phyloP scores from a whole-genome alignment of 139 green algal genomes.

The Klebsormidium nitens region DNA sequence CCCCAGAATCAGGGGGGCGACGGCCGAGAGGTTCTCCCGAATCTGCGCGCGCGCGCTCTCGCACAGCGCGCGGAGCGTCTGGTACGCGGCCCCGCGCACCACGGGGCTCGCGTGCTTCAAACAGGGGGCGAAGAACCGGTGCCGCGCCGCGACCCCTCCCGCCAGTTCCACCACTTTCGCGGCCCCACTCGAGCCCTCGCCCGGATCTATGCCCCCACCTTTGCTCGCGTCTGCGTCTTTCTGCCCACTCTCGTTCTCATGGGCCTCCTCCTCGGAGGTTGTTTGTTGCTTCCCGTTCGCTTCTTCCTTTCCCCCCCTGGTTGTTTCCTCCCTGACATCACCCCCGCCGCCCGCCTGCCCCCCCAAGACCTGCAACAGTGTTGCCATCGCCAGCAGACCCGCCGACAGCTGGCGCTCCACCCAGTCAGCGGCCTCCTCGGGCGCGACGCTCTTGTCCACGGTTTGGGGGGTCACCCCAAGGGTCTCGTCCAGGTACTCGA shows the following conservation, averaged over 20 bases:
- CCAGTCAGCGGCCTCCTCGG: constrained; percentile 62
- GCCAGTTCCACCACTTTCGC: no score
- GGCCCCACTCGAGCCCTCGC: no score
- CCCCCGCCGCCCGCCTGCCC: background rate
- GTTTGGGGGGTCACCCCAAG: background rate
- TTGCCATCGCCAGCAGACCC: constrained; percentile 45
- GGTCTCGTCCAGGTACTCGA: background rate
- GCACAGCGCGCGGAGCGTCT: background rate
- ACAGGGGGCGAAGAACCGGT: constrained; percentile 48
- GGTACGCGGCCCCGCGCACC: constrained; percentile 52
- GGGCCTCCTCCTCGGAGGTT: no score
- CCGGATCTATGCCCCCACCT: constrained; percentile 1
- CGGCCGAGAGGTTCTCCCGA: background rate
- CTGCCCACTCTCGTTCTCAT: no score
- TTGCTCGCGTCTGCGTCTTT: background rate
- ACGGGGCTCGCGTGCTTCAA: constrained; percentile 34
- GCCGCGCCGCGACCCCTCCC: no score
- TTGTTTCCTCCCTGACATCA: background rate
- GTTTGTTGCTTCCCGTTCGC: no score
- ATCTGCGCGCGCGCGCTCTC: background rate
- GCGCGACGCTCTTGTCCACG: background rate
- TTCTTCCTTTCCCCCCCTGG: background rate
- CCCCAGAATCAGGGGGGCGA: constrained; percentile 31
- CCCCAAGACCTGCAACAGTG: constrained; percentile 46
- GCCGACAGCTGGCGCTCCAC: constrained; percentile 49